These are phyloP conservation scores for Periconia macrospinosa DNA, from an alignment of 2,329 filamentous ascomycete genomes.

Conservation along the genomic window DNA sequence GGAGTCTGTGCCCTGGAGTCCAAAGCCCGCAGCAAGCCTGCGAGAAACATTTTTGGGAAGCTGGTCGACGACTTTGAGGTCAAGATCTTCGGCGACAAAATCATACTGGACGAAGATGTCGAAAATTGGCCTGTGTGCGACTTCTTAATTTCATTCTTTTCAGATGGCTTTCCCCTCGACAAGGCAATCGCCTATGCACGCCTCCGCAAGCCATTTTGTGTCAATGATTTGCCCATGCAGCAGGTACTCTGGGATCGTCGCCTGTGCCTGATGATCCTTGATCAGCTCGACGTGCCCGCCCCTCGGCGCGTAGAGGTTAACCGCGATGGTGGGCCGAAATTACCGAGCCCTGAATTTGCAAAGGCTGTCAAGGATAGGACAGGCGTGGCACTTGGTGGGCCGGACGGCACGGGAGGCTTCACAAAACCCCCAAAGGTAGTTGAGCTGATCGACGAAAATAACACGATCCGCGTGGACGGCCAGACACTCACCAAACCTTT, in stretches of 20 bases:
- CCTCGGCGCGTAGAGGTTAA: conserved; percentile 88
- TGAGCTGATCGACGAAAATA: conserved; percentile 85
- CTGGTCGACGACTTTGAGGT: conserved; percentile 95
- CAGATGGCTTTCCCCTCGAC: conserved; percentile 92
- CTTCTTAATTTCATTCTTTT: conserved; percentile 97
- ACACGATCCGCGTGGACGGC: conserved; percentile 87
- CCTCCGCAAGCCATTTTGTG: conserved; percentile 91
- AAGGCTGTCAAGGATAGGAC: conserved; percentile 80
- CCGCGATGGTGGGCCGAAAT: conserved; percentile 82
- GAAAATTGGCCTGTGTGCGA: conserved; percentile 97
- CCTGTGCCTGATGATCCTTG: conserved; percentile 82
- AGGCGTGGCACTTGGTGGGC: conserved; percentile 72
- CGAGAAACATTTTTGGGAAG: conserved; percentile 91
- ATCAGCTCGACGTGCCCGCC: conserved; percentile 86
- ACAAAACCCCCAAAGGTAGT: conserved; percentile 65
- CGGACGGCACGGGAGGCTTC: conserved; percentile 66
- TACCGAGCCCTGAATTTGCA: conserved; percentile 77
- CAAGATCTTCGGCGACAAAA: conserved; percentile 97
- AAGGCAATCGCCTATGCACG: conserved; percentile 97
- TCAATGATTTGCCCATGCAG: conserved; percentile 97
- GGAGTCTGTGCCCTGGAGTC: conserved; percentile 94
- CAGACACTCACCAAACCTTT: conserved; percentile 84
- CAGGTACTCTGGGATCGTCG: conserved; percentile 95
- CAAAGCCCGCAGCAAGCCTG: conserved; percentile 96
- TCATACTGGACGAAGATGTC: conserved; percentile 93